A percentile compares a stretch with the other conserved stretches of the same genome.
phyloP scores from a whole-genome alignment of 441 rosid genomes.

The Erodium moschatum region DNA sequence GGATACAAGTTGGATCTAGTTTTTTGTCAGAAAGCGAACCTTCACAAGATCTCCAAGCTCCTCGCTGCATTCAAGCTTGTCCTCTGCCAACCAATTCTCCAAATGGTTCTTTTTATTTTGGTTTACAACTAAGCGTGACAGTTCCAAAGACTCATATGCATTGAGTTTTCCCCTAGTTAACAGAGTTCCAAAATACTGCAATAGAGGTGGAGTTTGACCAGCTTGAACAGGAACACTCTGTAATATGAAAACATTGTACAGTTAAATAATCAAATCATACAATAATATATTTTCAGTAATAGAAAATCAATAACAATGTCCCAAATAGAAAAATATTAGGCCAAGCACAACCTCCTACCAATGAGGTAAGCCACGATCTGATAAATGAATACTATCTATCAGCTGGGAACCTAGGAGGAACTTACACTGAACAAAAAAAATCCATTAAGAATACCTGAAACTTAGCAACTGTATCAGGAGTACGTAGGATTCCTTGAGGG shows the following conservation, averaged over 20 bases:
- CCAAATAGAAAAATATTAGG: too few species aligned
- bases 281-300: too few species aligned
- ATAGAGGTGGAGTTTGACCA: conserved; percentile 96
- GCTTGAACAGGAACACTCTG: conserved; percentile 99
- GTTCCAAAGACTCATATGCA: conserved; percentile 89
- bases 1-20: not conserved
- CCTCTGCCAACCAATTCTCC: conserved; percentile 99
- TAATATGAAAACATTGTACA: not conserved
- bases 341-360: too few species aligned
- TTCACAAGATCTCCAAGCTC: conserved; percentile 99
- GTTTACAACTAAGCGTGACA: conserved; percentile 96
- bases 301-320: too few species aligned
- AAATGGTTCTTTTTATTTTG: conserved; percentile 96
- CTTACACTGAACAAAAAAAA: too few species aligned
- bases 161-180: conserved; percentile 94
- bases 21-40: conserved; percentile 34
- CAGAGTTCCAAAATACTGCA: conserved; percentile 98
- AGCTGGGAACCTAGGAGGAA: too few species aligned
- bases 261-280: too few species aligned
- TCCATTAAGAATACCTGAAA: conserved; percentile 55
- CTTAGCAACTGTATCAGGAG: conserved; percentile 96
- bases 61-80: conserved; percentile 97
- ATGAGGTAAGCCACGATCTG: too few species aligned
- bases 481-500: conserved; percentile 93
- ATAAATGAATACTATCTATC: too few species aligned